A percentile compares a stretch with the other conserved stretches of the same genome.
These are phyloP conservation scores for Excoecaria agallocha DNA, from an alignment of 345 rosid species.

Conservation along the genomic window DNA sequence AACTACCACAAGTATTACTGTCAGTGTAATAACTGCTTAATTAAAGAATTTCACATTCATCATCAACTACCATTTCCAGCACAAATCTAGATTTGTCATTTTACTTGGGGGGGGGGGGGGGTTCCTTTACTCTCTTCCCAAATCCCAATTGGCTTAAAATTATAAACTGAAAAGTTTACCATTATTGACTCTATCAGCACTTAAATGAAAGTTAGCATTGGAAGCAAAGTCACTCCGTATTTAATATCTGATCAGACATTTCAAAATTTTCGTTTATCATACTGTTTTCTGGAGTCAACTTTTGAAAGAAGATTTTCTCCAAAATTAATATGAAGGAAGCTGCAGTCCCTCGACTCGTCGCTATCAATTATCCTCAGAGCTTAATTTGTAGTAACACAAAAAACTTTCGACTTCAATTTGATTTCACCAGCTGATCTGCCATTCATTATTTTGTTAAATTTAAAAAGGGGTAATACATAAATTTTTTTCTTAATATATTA, in stretches of 20 bases:
- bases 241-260: neutral
- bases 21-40: slow-evolving; percentile 45
- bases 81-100: slow-evolving; percentile 4
- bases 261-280: neutral
- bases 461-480: too few species aligned
- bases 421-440: too few species aligned
- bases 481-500: too few species aligned
- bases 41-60: slow-evolving; percentile 37
- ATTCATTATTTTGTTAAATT: too few species aligned
- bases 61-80: slow-evolving; percentile 27
- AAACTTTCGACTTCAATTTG: too few species aligned
- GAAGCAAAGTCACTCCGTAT: neutral
- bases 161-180: neutral
- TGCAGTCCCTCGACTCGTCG: too few species aligned
- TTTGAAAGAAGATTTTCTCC: neutral
- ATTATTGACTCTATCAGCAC: neutral
- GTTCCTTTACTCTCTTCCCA: neutral
- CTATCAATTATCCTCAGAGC: too few species aligned
- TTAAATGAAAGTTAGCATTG: neutral
- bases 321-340: neutral
- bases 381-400: too few species aligned
- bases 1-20: slow-evolving; percentile 40
- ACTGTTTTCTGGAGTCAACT: too few species aligned
- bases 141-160: neutral
- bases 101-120: slow-evolving; percentile 7